Evolutionary conservation across 2,329 filamentous ascomycete species (phyloP), one percentile per base, ranked within the genome.

Genomic region (Colletotrichum sojae): DNA sequence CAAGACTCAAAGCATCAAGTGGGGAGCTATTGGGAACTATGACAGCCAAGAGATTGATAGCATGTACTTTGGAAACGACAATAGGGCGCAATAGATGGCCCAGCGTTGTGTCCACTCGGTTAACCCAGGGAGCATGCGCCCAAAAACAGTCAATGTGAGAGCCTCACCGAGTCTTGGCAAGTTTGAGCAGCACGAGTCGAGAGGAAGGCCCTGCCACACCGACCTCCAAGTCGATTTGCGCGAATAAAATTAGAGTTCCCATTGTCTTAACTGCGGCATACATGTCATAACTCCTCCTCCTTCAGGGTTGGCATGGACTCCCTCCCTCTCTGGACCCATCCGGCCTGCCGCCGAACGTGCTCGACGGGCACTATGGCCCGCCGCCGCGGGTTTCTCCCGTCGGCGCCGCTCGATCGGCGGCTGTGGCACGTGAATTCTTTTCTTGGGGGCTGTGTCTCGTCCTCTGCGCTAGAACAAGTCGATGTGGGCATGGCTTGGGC

Each of bases 111-210:
- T 2, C 31, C 31, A 10, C 31, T 10, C 31, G 8, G 31, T 36
- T 36, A 36, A 36, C 8, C 22, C 31, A 46, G 27, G 49, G 36
- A 45, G 20, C 31, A 60, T 27, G 31, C 8, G 40, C 25, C 22
- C 46, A 25, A 58, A 67, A 36, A 52, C 5, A 53, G 45, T 46
- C 46, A 46, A 54, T 16, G 20, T n/a, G 18, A 20, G 46, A 20
- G 54, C 49, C 48, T 65, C 31, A 43, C 31, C 9, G 27, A 9
- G 60, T 64, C 54, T 68, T 59, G 60, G 65, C 65, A 48, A 36
- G 66, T 69, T 65, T 69, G 66, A 60, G 66, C 40, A 36, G 39
- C 49, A 49, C 60, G 64, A 63, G 36, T 67, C 64, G 59, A 55
- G 18, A 61, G 22, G 43, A 27, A 22, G 39, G 45, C 25, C 64